These are phyloP conservation scores for Xylaria grammica DNA, from an alignment of 495 filamentous ascomycete species.

Conservation along the genomic window DNA sequence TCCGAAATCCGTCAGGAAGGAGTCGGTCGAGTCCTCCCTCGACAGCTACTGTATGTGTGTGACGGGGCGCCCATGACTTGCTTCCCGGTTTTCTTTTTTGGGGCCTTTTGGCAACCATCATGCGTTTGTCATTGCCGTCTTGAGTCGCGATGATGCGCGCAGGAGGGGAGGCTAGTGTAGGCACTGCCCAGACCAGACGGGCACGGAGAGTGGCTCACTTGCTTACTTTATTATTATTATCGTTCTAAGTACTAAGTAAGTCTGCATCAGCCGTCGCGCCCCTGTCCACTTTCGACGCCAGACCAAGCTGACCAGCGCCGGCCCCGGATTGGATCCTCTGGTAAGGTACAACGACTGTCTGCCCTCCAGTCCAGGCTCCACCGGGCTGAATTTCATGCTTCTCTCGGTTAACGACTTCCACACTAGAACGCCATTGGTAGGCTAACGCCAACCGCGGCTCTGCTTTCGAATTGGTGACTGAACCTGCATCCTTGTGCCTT, in stretches of 20 bases:
- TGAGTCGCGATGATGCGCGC: background rate
- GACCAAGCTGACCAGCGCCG: slow-evolving; percentile 2
- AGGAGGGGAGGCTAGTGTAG: background rate
- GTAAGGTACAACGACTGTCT: background rate
- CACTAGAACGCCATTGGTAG: background rate
- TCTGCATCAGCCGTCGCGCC: slow-evolving; percentile 10
- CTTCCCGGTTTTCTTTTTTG: slow-evolving; percentile 10
- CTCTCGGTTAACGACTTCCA: background rate
- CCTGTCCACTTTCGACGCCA: slow-evolving; percentile 8
- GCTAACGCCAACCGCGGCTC: slow-evolving; percentile 16
- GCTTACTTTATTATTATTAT: slow-evolving; percentile 14
- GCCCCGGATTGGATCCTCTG: slow-evolving; percentile 5
- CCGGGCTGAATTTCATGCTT: slow-evolving; percentile 15
- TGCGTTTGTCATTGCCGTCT: slow-evolving; percentile 1
- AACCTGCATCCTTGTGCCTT: background rate
- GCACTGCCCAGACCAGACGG: slow-evolving; percentile 8
- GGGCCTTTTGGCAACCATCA: slow-evolving; percentile 7
- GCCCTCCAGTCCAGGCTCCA: background rate
- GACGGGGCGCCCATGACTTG: background rate
- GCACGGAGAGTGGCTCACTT: background rate
- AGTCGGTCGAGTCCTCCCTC: no score
- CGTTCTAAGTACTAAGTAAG: background rate
- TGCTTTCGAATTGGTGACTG: background rate
- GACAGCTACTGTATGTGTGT: no score
- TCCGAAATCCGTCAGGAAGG: slow-evolving; percentile 8